These are phyloP conservation scores for Cyphellophora attinorum DNA, from an alignment of 2,329 filamentous ascomycete species.

Conservation along the genomic window DNA sequence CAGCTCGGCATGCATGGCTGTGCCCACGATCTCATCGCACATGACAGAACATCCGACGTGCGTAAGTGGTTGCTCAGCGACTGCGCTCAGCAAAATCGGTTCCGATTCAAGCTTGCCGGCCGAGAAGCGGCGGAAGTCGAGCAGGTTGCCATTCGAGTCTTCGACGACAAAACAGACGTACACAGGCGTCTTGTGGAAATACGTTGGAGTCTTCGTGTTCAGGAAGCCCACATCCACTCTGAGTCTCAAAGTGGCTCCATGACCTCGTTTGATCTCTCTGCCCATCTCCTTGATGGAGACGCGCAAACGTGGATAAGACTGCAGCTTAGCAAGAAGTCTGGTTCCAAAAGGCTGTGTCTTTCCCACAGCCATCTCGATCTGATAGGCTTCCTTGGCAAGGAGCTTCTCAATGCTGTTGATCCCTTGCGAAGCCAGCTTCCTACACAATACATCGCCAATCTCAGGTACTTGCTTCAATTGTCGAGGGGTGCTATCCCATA, in stretches of 20 bases:
- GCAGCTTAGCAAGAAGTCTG: slow-evolving; percentile 55
- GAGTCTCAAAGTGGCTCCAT: slow-evolving; percentile 49
- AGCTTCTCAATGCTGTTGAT: slow-evolving; percentile 65
- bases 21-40: slow-evolving; percentile 74
- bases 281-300: slow-evolving; percentile 43
- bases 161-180: slow-evolving; percentile 67
- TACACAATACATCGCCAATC: slow-evolving; percentile 65
- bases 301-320: slow-evolving; percentile 60
- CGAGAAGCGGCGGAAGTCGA: slow-evolving; percentile 58
- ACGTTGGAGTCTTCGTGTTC: slow-evolving; percentile 53
- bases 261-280: slow-evolving; percentile 28
- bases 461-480: slow-evolving; percentile 76
- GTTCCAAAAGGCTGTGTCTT: slow-evolving; percentile 77
- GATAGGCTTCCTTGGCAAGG: slow-evolving; percentile 53
- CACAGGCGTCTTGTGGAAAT: slow-evolving; percentile 56
- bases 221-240: slow-evolving; percentile 60
- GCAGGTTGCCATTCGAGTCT: slow-evolving; percentile 56
- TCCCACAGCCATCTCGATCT: slow-evolving; percentile 67
- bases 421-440: slow-evolving; percentile 62
- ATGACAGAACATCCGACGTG: slow-evolving; percentile 60
- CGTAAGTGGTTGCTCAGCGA: slow-evolving; percentile 45
- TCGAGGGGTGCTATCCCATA: slow-evolving; percentile 72
- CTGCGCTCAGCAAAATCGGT: slow-evolving; percentile 50
- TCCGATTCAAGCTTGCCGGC: slow-evolving; percentile 56
- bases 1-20: slow-evolving; percentile 43